Evolutionary conservation across 805 yeast genomes (phyloP).

Genomic region (Jamesozyma jinghongensis): DNA sequence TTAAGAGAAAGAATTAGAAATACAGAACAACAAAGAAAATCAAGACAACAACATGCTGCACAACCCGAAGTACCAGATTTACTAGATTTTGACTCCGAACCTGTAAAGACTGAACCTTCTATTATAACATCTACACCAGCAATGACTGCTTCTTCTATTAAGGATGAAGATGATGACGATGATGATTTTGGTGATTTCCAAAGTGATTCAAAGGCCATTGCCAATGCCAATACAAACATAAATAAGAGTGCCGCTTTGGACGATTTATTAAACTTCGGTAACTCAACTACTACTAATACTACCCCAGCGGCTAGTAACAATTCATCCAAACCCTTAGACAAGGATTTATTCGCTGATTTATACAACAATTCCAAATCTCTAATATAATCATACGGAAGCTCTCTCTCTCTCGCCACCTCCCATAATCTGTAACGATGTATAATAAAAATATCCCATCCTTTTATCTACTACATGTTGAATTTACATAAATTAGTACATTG

Average conservation of each 20-base stretch:
- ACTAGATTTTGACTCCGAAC: conserved; percentile 20
- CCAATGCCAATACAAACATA: conserved; percentile 5
- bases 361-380: conserved; percentile 27
- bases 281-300: conserved; percentile 6
- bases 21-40: conserved; percentile 28
- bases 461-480: too few relatives aligned
- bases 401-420: conserved; percentile 4
- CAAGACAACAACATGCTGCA: conserved; percentile 12
- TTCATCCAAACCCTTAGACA: conserved; percentile 1
- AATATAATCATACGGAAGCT: too few relatives aligned
- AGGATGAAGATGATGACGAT: conserved; percentile 16
- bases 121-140: conserved; percentile 6
- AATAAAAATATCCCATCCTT: too few relatives aligned
- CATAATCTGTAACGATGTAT: too few relatives aligned
- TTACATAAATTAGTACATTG: too few relatives aligned
- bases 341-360: conserved; percentile 26
- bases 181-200: conserved; percentile 34
- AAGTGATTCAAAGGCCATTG: conserved; percentile 19
- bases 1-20: conserved; percentile 28
- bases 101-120: too few relatives aligned
- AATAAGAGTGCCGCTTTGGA: conserved; percentile 6
- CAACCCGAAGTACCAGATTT: conserved; percentile 23
- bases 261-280: conserved; percentile 13
- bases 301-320: conserved; percentile 6
- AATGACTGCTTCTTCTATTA: not conserved